phyloP scores from a whole-genome alignment of 768 basidiomycete species.

The Gelatoporia subvermispora region DNA sequence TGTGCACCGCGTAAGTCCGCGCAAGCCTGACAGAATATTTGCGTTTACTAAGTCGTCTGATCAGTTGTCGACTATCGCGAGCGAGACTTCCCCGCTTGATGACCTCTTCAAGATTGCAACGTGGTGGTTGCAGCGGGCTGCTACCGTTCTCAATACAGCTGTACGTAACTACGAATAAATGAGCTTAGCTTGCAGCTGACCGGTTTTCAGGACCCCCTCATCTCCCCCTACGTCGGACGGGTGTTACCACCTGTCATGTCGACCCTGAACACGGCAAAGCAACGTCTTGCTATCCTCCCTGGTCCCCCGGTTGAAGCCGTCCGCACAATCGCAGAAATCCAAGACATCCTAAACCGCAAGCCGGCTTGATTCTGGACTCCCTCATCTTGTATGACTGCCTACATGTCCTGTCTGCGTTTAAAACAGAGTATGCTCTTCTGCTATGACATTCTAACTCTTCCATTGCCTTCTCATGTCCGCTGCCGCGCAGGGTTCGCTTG shows the following conservation, averaged over 20 bases:
- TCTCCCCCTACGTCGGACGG: slow-evolving; percentile 75
- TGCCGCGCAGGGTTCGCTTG: too few relatives aligned
- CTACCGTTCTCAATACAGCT: slow-evolving; percentile 66
- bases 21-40: not conserved
- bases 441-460: slow-evolving; percentile 2
- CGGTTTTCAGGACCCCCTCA: slow-evolving; percentile 61
- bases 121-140: slow-evolving; percentile 83
- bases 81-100: slow-evolving; percentile 71
- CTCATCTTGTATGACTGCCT: slow-evolving; percentile 2
- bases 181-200: slow-evolving; percentile 7
- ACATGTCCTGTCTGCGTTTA: slow-evolving; percentile 1
- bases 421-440: not conserved
- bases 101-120: slow-evolving; percentile 77
- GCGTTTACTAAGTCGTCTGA: slow-evolving; percentile 1
- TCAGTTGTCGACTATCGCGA: slow-evolving; percentile 70
- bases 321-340: slow-evolving; percentile 68
- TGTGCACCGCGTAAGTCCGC: slow-evolving; percentile 65
- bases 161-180: slow-evolving; percentile 33
- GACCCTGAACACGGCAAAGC: slow-evolving; percentile 73
- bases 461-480: too few relatives aligned
- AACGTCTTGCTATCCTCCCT: slow-evolving; percentile 73
- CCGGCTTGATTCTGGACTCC: slow-evolving; percentile 7
- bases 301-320: slow-evolving; percentile 66
- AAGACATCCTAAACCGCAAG: slow-evolving; percentile 59
- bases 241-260: slow-evolving; percentile 77